Conservation (phyloP, 148 eudicot genomes). For the Nepenthes gracilis region DNA sequence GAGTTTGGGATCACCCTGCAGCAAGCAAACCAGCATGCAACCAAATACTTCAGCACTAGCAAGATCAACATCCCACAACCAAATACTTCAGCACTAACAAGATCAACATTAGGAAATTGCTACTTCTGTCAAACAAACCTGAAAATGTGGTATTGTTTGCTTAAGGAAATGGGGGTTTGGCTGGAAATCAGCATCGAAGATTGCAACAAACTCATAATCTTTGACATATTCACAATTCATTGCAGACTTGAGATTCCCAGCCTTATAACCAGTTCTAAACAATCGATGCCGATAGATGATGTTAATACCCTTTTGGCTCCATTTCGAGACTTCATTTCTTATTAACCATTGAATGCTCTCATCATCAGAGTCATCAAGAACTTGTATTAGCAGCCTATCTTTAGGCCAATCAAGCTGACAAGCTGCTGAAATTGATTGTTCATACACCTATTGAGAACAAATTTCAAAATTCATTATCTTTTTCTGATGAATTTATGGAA, state of each 20-base stretch:
- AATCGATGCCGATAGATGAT: conserved; percentile 53
- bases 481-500: too few relatives aligned
- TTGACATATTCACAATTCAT: conserved; percentile 72
- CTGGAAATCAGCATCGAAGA: conserved; percentile 80
- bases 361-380: conserved; percentile 66
- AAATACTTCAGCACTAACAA: conserved; percentile 14
- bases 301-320: conserved; percentile 54
- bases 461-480: neutral
- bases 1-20: conserved; percentile 54
- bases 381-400: conserved; percentile 44
- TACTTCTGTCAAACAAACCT: conserved; percentile 28
- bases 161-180: conserved; percentile 57
- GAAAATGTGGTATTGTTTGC: conserved; percentile 58
- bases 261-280: conserved; percentile 64
- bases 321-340: conserved; percentile 45
- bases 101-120: neutral
- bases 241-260: conserved; percentile 72
- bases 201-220: conserved; percentile 68
- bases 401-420: conserved; percentile 74
- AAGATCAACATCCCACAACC: neutral
- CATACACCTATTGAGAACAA: conserved; percentile 39
- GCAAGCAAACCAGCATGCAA: conserved; percentile 6
- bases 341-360: conserved; percentile 48
- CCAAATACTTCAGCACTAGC: neutral
- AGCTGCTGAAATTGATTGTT: conserved; percentile 59